These are phyloP conservation scores for Penicillium canescens DNA, from an alignment of 495 filamentous ascomycete species.

Conservation along the genomic window DNA sequence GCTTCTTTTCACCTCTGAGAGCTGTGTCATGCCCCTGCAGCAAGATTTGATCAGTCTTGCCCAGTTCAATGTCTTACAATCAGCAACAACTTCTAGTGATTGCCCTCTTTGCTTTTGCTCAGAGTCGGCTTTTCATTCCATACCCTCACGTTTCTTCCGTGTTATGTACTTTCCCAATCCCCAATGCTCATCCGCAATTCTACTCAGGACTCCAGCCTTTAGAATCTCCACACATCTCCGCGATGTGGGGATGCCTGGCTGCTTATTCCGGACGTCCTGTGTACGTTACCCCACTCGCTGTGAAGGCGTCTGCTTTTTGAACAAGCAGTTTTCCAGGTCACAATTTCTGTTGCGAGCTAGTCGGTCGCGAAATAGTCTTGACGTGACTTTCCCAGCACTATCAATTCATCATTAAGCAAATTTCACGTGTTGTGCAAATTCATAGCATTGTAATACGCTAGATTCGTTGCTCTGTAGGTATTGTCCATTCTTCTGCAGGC, in stretches of 20 bases:
- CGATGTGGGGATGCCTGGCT: background rate
- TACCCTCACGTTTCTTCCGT: constrained; percentile 13
- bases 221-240: too few relatives aligned
- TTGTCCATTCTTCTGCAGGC: too few relatives aligned
- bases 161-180: constrained; percentile 19
- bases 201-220: too few relatives aligned
- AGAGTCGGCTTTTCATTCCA: background rate
- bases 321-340: background rate
- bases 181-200: background rate
- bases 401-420: background rate
- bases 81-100: background rate
- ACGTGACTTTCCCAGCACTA: background rate
- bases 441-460: too few relatives aligned
- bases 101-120: constrained; percentile 4
- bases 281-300: background rate
- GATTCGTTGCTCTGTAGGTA: too few relatives aligned
- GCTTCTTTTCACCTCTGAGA: too few relatives aligned
- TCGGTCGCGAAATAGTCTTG: too few relatives aligned
- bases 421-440: too few relatives aligned
- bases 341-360: background rate
- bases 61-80: too few relatives aligned
- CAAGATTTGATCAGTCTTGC: too few relatives aligned
- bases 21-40: too few relatives aligned
- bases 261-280: background rate
- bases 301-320: background rate